Evolutionary conservation across 345 rosid species (phyloP), one percentile per base, ranked within the genome.

Genomic region (Luvunga scandens): DNA sequence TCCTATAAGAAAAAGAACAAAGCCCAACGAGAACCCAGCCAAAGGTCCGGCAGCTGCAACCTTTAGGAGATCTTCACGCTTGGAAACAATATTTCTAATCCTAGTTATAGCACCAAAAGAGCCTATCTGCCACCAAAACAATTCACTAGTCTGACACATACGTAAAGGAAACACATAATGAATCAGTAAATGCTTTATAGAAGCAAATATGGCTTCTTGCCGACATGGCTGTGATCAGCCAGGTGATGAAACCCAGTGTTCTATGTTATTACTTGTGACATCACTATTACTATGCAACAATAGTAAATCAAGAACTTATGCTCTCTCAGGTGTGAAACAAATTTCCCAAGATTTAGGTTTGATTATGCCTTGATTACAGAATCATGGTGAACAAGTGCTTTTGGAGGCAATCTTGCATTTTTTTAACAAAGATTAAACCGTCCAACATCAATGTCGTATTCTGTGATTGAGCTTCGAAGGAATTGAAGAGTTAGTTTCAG

Each of bases 81-180:
- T 95, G 76, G 90, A 66, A 14, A 95, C 97, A 45, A 93, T 95
- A 75, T 84, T 95, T 79, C 77, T 85, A 34, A 93, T 92, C 84
- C 99, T 91, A 34, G 99, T 93, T 78, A 93, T 92, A 73, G 96
- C 95, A 81, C 99, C 99, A 83, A 93, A 95, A 75, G 97, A 95
- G 85, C 98, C 98, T 92, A 92, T 92, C 98, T 95, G 97, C 95
- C 92, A 86, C 77, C 89, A 84, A 90, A 80, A 78, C 73, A 81
- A 79, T 69, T 78, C 84, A 85, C 81, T 78, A 87, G 88, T 75
- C 25, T 75, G 38, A 27, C 61, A 48, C 14, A 33, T 19, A 55
- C 12, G 12, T 42, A 53, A 7, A 48, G 16, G 45, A 30, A 70
- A 53, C 2, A 31, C 31, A 18, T 57, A 27, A 65, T 48, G 78